These are phyloP conservation scores for Marasmius fiardii DNA, from an alignment of 1,284 basidiomycete species.

Conservation along the genomic window DNA sequence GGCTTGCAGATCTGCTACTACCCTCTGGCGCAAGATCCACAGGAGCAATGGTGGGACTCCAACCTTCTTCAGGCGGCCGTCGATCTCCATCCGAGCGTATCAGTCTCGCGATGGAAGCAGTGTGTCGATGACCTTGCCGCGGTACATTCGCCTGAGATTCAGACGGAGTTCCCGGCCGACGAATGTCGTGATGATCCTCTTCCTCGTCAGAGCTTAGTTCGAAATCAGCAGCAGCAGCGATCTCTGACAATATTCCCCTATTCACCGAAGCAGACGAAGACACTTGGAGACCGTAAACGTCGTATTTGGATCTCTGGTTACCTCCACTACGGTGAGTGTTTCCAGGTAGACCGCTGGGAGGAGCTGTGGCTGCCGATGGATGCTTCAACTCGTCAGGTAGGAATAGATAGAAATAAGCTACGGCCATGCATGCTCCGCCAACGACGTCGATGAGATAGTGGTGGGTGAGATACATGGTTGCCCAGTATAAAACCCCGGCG, in stretches of 20 bases:
- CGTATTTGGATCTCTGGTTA: constrained; percentile 57
- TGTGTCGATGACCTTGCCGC: constrained; percentile 60
- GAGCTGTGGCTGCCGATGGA: constrained; percentile 47
- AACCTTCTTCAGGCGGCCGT: neutral
- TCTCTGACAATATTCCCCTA: neutral
- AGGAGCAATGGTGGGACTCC: neutral
- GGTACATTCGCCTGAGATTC: constrained; percentile 41
- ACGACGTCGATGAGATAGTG: constrained; percentile 98
- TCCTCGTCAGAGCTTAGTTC: constrained; percentile 42
- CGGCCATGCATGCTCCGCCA: constrained; percentile 88
- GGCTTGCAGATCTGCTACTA: neutral
- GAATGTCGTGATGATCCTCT: constrained; percentile 5
- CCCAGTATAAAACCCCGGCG: constrained; percentile 91
- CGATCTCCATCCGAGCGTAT: constrained; percentile 38
- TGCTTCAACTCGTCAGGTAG: constrained; percentile 79
- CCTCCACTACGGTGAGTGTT: constrained; percentile 15
- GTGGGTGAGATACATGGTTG: constrained; percentile 97
- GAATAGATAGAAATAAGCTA: constrained; percentile 85
- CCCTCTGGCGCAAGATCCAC: neutral
- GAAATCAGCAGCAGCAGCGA: constrained; percentile 38
- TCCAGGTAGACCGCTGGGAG: constrained; percentile 33
- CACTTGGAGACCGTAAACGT: constrained; percentile 66
- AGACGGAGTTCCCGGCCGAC: constrained; percentile 33
- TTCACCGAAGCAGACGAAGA: constrained; percentile 33
- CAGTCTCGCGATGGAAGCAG: constrained; percentile 77